phyloP scores from a whole-genome alignment of 2,329 filamentous ascomycete species.

The Diplodia corticola region DNA sequence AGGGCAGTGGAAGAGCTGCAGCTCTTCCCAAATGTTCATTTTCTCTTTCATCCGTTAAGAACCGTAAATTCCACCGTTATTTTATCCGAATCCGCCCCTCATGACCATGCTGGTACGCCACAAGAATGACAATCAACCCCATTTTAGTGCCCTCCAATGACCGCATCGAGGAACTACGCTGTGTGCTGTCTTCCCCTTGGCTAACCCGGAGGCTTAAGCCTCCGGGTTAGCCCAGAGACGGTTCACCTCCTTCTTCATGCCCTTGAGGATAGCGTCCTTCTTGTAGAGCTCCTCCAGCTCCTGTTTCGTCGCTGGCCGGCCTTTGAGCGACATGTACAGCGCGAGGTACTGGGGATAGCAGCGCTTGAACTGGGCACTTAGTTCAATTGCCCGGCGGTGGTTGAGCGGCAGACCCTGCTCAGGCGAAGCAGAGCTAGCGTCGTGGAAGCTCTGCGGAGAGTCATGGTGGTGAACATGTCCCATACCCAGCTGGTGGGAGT shows the following conservation, averaged over 20 bases:
- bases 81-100: not conserved
- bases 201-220: not conserved
- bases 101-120: not conserved
- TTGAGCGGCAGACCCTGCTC: slow-evolving; percentile 32
- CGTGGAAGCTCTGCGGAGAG: slow-evolving; percentile 26
- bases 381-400: slow-evolving; percentile 44
- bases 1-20: not conserved
- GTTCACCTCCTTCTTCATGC: slow-evolving; percentile 61
- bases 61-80: not conserved
- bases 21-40: not conserved
- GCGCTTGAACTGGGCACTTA: slow-evolving; percentile 56
- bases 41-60: not conserved
- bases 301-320: slow-evolving; percentile 49
- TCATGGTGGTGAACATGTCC: slow-evolving; percentile 34
- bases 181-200: not conserved
- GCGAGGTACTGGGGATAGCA: slow-evolving; percentile 60
- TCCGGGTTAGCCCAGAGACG: not conserved
- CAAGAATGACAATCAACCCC: not conserved
- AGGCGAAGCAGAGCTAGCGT: slow-evolving; percentile 38
- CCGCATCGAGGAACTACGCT: not conserved
- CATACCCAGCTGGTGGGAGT: slow-evolving; percentile 30
- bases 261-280: slow-evolving; percentile 43
- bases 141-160: not conserved
- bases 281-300: slow-evolving; percentile 55
- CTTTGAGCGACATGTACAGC: slow-evolving; percentile 53